Base-by-base conservation (phyloP, 1,284 basidiomycete species). In the Melampsora occidentalis region DNA sequence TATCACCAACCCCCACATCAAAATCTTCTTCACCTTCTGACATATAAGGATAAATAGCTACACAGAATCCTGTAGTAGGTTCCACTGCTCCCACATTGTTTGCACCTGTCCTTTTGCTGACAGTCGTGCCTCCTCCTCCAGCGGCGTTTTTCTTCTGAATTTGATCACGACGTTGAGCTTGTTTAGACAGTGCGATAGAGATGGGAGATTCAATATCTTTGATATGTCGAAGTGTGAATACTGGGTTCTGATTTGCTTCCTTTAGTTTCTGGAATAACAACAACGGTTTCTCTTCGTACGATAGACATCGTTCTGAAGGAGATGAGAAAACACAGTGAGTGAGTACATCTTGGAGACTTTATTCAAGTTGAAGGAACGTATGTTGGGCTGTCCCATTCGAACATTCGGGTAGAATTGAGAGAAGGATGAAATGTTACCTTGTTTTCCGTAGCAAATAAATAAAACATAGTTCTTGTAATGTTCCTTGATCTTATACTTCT, bases 401-500 rank as follows among this genome's bases (percentile, higher is more conserved):
- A 35, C 35, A 39, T 66, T 66, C 28, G 20, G 39, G 20, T 25
- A 9, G 7, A 14, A 22, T n/a, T 31, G 20, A 5, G 12, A 14
- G 16, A 53, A 53, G 16, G 20, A 4, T 22, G 5, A n/a, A 7
- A 2, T 7, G 2, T 57, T 7, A 57, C 53, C 53, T 35, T 65
- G 87, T 78, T 91, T 90, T 18, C 93, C 95, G 83, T 95, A 97
- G 81, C 95, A 98, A 79, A 99, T 98, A 84, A 99, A 99, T 88
- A 99, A 91, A 31, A 96, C 97, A 85, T 99, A 99, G 81, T 93
- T 91, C 85, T 93, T 91, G 95, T 96, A 99, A 83, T 94, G 95
- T 80, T 99, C 97, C 82, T 95, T 95, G 84, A 99, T 98, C 83
- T 94, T 94, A 85, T 99, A 99, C 84, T 98, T 98, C 85, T 97